phyloP scores from a whole-genome alignment of 2,329 filamentous ascomycete species.

The Colletotrichum limetticola region DNA sequence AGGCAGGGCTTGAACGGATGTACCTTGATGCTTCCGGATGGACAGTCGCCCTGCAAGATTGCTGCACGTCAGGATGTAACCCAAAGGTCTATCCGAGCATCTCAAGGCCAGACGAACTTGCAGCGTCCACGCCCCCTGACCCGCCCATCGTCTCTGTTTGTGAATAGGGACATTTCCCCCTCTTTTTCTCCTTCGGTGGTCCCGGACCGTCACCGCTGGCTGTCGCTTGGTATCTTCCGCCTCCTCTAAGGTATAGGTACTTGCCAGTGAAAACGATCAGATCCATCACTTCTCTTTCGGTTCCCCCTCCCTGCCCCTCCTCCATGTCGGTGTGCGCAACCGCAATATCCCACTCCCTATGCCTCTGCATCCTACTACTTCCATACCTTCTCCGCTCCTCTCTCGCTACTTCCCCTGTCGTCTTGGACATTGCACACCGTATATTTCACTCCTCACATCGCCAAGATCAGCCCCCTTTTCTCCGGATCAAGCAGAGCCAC shows the following conservation, averaged over 20 bases:
- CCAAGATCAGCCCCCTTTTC: constrained; percentile 4
- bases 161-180: constrained; percentile 22
- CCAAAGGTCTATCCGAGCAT: neutral
- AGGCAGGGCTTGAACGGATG: constrained; percentile 10
- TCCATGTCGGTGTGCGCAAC: neutral
- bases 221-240: constrained; percentile 11
- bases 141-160: constrained; percentile 8
- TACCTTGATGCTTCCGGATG: constrained; percentile 22
- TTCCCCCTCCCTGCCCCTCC: neutral
- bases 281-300: constrained; percentile 8
- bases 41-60: constrained; percentile 12
- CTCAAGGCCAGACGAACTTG: constrained; percentile 23
- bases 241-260: constrained; percentile 23
- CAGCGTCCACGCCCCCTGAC: constrained; percentile 2
- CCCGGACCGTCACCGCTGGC: constrained; percentile 13
- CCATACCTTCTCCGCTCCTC: constrained; percentile 3
- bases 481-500: neutral
- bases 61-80: constrained; percentile 24
- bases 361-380: neutral
- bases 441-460: neutral
- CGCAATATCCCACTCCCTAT: constrained; percentile 2
- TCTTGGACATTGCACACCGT: constrained; percentile 5
- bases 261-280: neutral
- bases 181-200: constrained; percentile 5
- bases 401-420: neutral